Evolutionary conservation across 179 eudicot species (phyloP), one percentile per base, ranked within the genome.

Genomic region (Dionaea muscipula): DNA sequence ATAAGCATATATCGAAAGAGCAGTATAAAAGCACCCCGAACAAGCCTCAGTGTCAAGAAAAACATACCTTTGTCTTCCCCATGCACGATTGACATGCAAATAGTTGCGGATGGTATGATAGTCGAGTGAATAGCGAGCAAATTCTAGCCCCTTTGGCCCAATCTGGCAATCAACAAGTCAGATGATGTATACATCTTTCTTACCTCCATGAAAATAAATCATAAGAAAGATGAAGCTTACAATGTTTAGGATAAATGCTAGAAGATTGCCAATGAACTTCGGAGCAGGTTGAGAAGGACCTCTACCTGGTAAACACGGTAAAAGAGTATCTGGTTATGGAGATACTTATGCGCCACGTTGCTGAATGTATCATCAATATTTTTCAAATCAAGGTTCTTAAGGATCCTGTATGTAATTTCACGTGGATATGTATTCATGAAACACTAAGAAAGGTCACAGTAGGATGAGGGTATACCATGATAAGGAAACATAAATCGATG

Each of bases 61-160:
- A 49, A 15, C 68, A 44, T 57, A 84, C 97, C 95, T 83, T 52
- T 79, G 44, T 76, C 68, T 80, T 22, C 97, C 95, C 97, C 95
- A 84, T 15, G 65, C 70, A 54, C 94, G 88, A 55, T 75, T 75
- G 41, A 81, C 85, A 58, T 85, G 64, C 14, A 82, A 69, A 67
- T 84, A 84, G 51, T 84, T 84, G 28, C 94, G 75, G 64, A 81
- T 84, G 14, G 94, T 84, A 59, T 84, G 94, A 67, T 84, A 81
- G 66, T 84, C 88, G 45, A 84, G 74, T 15, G 94, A 84, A 58
- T 84, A 84, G 43, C 97, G 95, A 46, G 94, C 97, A 69, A 90
- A 90, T 66, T 90, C 97, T 35, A 90, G 75, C 60, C 95, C 97
- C 73, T 90, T 90, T 35, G 97, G 97, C 17, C 97, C 97, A 74